A percentile compares a stretch with the other conserved stretches of the same genome.
Conservation (phyloP, 2,329 filamentous ascomycete species). For the Lachnellula suecica region DNA sequence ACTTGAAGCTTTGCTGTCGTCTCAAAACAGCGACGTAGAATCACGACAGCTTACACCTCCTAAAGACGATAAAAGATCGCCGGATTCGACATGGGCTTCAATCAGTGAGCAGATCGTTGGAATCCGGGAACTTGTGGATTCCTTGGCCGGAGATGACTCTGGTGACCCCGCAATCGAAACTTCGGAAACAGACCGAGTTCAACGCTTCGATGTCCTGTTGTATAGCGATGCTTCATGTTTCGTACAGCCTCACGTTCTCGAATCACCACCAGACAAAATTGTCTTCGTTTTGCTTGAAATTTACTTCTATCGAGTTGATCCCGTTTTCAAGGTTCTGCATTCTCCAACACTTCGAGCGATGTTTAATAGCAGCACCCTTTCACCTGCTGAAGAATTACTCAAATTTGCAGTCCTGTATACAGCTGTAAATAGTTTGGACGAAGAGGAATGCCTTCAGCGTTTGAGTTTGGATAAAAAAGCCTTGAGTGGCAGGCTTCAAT, state of each 20-base stretch:
- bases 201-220: constrained; percentile 2
- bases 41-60: neutral
- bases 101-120: constrained; percentile 4
- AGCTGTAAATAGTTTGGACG: neutral
- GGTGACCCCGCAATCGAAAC: neutral
- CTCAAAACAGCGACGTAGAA: neutral
- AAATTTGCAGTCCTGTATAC: constrained; percentile 2
- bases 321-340: constrained; percentile 2
- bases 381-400: neutral
- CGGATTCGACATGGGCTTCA: neutral
- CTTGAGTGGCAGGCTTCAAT: neutral
- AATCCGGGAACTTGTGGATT: constrained; percentile 2
- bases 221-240: constrained; percentile 4
- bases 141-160: neutral
- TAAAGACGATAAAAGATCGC: neutral
- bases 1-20: constrained; percentile 3
- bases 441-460: neutral
- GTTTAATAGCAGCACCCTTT: neutral
- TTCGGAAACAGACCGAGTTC: neutral
- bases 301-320: constrained; percentile 4
- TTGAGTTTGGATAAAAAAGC: neutral
- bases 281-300: neutral
- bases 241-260: constrained; percentile 2
- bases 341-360: neutral
- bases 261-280: neutral